These are phyloP conservation scores for Sugiyamaella paludigena DNA, from an alignment of 1,139 yeast species.

Conservation along the genomic window DNA sequence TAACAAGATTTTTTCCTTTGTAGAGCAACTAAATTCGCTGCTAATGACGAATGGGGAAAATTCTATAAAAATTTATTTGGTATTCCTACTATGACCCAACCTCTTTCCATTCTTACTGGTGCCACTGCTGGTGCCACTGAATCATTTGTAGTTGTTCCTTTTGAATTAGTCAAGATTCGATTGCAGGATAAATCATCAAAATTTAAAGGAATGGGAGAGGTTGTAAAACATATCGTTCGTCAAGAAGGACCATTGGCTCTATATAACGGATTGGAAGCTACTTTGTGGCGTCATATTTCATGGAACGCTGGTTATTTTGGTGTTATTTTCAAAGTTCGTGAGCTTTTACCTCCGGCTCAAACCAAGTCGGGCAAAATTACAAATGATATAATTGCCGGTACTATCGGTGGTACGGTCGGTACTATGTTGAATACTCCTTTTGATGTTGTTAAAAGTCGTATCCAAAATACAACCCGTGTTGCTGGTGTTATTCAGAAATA, in stretches of 20 bases:
- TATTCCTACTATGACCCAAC: slow-evolving; percentile 67
- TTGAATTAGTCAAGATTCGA: slow-evolving; percentile 81
- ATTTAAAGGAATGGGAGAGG: slow-evolving; percentile 85
- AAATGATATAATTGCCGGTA: slow-evolving; percentile 87
- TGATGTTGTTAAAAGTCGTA: slow-evolving; percentile 96
- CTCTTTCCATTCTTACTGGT: slow-evolving; percentile 86
- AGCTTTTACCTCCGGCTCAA: slow-evolving; percentile 73
- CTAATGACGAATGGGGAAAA: slow-evolving; percentile 96
- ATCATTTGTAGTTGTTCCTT: slow-evolving; percentile 94
- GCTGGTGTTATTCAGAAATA: slow-evolving; percentile 70
- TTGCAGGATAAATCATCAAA: slow-evolving; percentile 84
- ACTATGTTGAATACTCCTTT: slow-evolving; percentile 92
- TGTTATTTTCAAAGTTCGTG: slow-evolving; percentile 81
- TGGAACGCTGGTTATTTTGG: slow-evolving; percentile 99
- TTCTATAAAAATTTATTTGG: slow-evolving; percentile 74
- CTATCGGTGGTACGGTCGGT: slow-evolving; percentile 96
- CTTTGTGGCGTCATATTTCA: slow-evolving; percentile 91
- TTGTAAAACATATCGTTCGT: slow-evolving; percentile 65
- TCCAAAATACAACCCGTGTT: slow-evolving; percentile 77
- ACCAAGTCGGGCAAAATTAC: slow-evolving; percentile 67
- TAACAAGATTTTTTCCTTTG: no score
- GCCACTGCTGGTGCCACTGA: slow-evolving; percentile 99
- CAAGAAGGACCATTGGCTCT: slow-evolving; percentile 78
- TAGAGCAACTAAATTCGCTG: slow-evolving; percentile 92
- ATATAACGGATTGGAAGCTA: slow-evolving; percentile 94